Evolutionary conservation across 441 rosid species (phyloP).

Genomic region (Aquilaria agallochum): DNA sequence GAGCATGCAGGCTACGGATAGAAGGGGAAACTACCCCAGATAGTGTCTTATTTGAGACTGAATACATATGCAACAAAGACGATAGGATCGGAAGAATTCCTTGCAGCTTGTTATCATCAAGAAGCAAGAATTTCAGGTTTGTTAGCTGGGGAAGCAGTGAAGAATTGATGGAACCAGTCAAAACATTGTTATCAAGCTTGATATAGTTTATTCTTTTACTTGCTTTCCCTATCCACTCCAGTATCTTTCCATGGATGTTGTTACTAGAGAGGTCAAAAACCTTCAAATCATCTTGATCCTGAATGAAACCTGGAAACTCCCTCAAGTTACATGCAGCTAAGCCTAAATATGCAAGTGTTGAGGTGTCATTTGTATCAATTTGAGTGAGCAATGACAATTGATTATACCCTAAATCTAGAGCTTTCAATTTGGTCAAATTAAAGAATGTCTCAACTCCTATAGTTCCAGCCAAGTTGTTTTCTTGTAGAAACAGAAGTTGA

Average conservation of each 20-base stretch:
- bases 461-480: background rate
- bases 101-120: constrained; percentile 3
- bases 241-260: constrained; percentile 8
- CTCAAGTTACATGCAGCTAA: constrained; percentile 16
- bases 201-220: constrained; percentile 1
- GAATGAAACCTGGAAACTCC: constrained; percentile 15
- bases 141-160: constrained; percentile 15
- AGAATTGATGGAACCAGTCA: constrained; percentile 1
- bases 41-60: background rate
- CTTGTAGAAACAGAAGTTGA: background rate
- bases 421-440: background rate
- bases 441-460: background rate
- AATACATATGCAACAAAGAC: background rate
- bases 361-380: background rate
- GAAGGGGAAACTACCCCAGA: constrained; percentile 23
- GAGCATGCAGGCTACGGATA: constrained; percentile 16
- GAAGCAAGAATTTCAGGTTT: background rate
- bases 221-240: constrained; percentile 3
- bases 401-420: background rate
- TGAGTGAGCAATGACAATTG: background rate
- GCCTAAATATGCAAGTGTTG: background rate
- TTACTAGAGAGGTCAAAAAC: background rate
- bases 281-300: constrained; percentile 5
- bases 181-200: background rate
- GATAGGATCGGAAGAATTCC: constrained; percentile 23